Conservation (phyloP, 2,329 filamentous ascomycete genomes). For the Claviceps sp. region DNA sequence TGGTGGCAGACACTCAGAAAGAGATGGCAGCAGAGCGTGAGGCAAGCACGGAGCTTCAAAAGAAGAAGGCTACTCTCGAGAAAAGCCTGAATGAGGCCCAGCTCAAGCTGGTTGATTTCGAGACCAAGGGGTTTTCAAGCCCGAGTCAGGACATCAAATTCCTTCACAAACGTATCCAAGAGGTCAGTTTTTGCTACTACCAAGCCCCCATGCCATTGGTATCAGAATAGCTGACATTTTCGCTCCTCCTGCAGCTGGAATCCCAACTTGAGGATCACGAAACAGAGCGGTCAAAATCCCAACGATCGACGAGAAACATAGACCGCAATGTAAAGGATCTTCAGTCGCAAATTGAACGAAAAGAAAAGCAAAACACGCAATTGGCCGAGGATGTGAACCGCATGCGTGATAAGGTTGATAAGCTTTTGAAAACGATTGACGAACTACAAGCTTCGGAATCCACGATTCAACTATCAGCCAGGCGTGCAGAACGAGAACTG, state of each 20-base stretch:
- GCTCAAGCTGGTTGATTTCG: constrained; percentile 77
- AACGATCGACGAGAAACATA: constrained; percentile 79
- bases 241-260: constrained; percentile 52
- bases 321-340: constrained; percentile 91
- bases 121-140: constrained; percentile 93
- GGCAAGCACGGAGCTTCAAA: constrained; percentile 65
- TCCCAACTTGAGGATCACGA: constrained; percentile 75
- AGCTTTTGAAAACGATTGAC: constrained; percentile 80
- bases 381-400: constrained; percentile 73
- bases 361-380: constrained; percentile 74
- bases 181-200: constrained; percentile 46
- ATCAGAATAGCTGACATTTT: constrained; percentile 15
- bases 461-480: constrained; percentile 63
- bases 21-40: constrained; percentile 83
- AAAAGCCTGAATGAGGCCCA: constrained; percentile 86
- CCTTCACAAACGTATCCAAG: constrained; percentile 84
- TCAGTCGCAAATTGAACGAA: constrained; percentile 80
- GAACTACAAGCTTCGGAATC: constrained; percentile 85
- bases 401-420: constrained; percentile 80
- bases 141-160: constrained; percentile 93
- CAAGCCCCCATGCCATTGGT: constrained; percentile 1
- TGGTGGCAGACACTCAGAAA: constrained; percentile 81
- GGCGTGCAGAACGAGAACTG: constrained; percentile 79
- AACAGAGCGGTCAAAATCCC: constrained; percentile 62
- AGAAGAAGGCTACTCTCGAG: constrained; percentile 80